A percentile compares a stretch with the other conserved stretches of the same genome.
These are phyloP conservation scores for Silene uniflora DNA, from an alignment of 148 eudicot species.

Conservation along the genomic window DNA sequence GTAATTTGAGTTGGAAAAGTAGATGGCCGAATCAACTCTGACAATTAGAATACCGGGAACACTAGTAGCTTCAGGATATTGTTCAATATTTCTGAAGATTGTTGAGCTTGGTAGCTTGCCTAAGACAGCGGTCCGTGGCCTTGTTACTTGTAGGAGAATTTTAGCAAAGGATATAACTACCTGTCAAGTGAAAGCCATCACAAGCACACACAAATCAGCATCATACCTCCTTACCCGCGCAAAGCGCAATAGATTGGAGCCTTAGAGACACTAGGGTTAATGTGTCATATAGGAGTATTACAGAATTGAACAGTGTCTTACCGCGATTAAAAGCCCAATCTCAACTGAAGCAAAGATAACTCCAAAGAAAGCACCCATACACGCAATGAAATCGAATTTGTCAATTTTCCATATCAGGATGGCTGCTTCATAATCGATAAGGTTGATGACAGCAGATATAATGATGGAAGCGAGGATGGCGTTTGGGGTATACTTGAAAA, in stretches of 20 bases:
- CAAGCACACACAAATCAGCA: not conserved
- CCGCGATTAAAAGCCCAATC: conserved; percentile 86
- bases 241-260: too few species aligned
- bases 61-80: conserved; percentile 72
- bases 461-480: conserved; percentile 77
- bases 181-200: conserved; percentile 29
- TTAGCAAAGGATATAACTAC: conserved; percentile 80
- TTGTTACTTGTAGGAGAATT: conserved; percentile 74
- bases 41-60: conserved; percentile 68
- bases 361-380: conserved; percentile 89
- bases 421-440: conserved; percentile 65
- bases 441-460: conserved; percentile 70
- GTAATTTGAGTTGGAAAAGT: conserved; percentile 78
- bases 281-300: not conserved
- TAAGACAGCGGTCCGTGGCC: conserved; percentile 70
- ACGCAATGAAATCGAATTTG: conserved; percentile 72
- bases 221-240: too few species aligned
- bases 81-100: conserved; percentile 64
- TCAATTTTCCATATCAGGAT: conserved; percentile 86
- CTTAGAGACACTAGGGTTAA: too few species aligned
- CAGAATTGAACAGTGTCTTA: conserved; percentile 24
- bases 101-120: conserved; percentile 75
- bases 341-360: conserved; percentile 76
- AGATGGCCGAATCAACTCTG: conserved; percentile 81
- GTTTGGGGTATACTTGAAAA: conserved; percentile 63